Evolutionary conservation across 371 early-diverging fungal species (phyloP).

Genomic region (Mucor circinelloides): DNA sequence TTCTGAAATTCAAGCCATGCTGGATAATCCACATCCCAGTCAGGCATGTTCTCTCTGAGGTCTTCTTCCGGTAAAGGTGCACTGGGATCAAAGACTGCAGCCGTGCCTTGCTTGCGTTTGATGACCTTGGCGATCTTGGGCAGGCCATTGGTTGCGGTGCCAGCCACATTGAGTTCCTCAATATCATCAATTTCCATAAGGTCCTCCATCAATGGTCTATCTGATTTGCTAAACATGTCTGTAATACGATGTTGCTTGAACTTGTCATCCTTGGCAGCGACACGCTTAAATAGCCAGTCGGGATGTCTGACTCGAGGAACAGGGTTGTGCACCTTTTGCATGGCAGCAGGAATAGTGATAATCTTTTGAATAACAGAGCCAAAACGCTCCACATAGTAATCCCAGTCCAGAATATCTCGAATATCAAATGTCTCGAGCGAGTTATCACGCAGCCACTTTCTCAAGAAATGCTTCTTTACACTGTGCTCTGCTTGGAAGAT

Average conservation of each 20-base stretch:
- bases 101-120: constrained; percentile 25
- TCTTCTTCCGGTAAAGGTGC: constrained; percentile 41
- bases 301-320: constrained; percentile 93
- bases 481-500: constrained; percentile 90
- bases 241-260: constrained; percentile 87
- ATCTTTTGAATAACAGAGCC: constrained; percentile 96
- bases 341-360: constrained; percentile 98
- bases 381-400: constrained; percentile 97
- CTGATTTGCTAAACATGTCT: constrained; percentile 68
- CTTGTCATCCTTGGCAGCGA: constrained; percentile 72
- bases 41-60: constrained; percentile 51
- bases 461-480: constrained; percentile 83
- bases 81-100: constrained; percentile 17
- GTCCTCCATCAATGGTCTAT: constrained; percentile 30
- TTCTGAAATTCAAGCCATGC: constrained; percentile 74
- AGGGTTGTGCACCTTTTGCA: constrained; percentile 96
- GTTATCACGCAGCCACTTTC: constrained; percentile 93
- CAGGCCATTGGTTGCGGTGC: constrained; percentile 8
- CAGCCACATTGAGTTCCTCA: constrained; percentile 36
- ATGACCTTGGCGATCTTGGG: constrained; percentile 39
- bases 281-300: constrained; percentile 90
- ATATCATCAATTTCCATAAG: constrained; percentile 27
- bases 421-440: constrained; percentile 77
- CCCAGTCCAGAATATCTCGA: constrained; percentile 97
- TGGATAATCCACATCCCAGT: constrained; percentile 59